Conservation (phyloP, 2,329 filamentous ascomycete species). For the Colletotrichum sp. region DNA sequence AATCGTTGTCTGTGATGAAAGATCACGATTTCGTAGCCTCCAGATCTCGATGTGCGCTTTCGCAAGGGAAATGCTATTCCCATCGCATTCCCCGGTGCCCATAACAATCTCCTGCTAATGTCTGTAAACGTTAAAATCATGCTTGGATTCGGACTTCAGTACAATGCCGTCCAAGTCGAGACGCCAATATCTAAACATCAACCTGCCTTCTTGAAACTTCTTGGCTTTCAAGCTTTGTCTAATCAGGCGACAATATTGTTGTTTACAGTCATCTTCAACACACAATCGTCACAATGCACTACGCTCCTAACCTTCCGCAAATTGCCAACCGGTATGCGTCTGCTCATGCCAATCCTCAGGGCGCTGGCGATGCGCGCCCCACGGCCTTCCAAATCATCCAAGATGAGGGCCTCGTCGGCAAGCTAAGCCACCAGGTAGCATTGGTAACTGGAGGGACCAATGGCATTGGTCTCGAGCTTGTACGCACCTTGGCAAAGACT, state of each 20-base stretch:
- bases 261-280: not conserved
- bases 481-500: slow-evolving; percentile 43
- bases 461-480: slow-evolving; percentile 48
- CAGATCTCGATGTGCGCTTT: not conserved
- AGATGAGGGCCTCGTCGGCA: slow-evolving; percentile 33
- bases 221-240: not conserved
- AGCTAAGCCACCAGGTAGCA: slow-evolving; percentile 37
- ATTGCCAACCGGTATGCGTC: not conserved
- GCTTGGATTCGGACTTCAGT: not conserved
- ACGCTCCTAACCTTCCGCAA: not conserved
- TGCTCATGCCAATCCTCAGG: slow-evolving; percentile 20
- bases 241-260: not conserved
- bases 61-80: not conserved
- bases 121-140: not conserved
- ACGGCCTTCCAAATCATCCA: slow-evolving; percentile 39
- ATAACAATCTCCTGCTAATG: not conserved
- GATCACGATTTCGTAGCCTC: not conserved
- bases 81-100: not conserved
- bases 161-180: not conserved
- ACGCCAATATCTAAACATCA: not conserved
- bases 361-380: slow-evolving; percentile 40
- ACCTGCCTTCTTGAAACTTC: not conserved
- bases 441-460: slow-evolving; percentile 46
- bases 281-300: not conserved
- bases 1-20: not conserved